Conservation (phyloP, 768 basidiomycete species). For the Tricholoma hemisulphureum region DNA sequence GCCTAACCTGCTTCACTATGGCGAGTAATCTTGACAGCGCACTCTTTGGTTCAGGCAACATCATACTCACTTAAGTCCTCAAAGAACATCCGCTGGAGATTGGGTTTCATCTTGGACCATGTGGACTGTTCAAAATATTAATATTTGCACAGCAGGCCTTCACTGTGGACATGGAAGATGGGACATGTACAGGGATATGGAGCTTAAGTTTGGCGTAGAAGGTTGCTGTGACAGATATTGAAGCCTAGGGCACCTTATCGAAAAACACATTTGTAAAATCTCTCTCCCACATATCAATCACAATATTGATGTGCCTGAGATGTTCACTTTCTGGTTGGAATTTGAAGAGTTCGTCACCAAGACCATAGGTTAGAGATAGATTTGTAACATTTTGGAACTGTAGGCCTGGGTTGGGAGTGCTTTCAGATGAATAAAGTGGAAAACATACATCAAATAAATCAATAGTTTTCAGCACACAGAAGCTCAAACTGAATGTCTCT, state of each 20-base stretch:
- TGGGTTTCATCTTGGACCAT: not conserved
- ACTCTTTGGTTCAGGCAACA: not conserved
- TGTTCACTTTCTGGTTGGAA: not conserved
- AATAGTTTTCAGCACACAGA: not conserved
- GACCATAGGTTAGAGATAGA: not conserved
- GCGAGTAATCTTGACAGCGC: not conserved
- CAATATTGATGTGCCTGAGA: not conserved
- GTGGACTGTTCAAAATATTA: not conserved
- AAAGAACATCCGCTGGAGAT: constrained; percentile 2
- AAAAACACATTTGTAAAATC: not conserved
- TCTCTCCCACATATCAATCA: not conserved
- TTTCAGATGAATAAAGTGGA: not conserved
- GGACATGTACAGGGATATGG: constrained; percentile 2
- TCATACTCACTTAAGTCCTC: constrained; percentile 3
- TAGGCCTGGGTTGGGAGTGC: not conserved
- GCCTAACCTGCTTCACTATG: not conserved
- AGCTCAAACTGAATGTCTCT: not conserved
- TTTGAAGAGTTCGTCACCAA: not conserved
- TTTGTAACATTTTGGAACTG: not conserved
- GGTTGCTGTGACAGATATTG: not conserved
- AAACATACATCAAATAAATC: not conserved
- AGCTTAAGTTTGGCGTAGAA: not conserved
- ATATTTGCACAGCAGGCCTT: not conserved
- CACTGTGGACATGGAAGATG: not conserved
- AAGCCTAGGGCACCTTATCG: constrained; percentile 1